Conservation (phyloP, 2,329 filamentous ascomycete species). For the Colletotrichum gigasporum region DNA sequence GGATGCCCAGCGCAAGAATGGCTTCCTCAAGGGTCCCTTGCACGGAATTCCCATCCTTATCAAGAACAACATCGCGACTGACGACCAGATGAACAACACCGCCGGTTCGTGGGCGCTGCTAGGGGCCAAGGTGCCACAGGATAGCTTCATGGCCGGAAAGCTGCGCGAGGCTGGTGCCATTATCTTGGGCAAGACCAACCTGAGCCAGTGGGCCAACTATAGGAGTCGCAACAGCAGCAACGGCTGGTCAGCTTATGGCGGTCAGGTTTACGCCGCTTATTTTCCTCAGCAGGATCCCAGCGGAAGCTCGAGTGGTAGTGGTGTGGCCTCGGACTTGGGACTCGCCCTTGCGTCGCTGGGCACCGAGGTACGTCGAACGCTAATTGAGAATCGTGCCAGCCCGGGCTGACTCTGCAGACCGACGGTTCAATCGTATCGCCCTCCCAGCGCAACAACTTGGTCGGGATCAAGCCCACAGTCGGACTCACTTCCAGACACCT, state of each 20-base stretch:
- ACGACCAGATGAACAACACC: conserved; percentile 68
- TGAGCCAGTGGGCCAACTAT: conserved; percentile 72
- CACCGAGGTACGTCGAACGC: conserved; percentile 66
- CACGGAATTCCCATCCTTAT: conserved; percentile 72
- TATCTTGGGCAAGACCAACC: conserved; percentile 71
- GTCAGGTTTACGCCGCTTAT: conserved; percentile 70
- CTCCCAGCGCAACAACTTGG: conserved; percentile 62
- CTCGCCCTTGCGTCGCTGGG: conserved; percentile 68
- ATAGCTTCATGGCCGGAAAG: conserved; percentile 66
- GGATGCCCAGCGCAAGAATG: conserved; percentile 41
- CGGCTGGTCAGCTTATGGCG: conserved; percentile 72
- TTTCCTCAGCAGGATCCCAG: conserved; percentile 68
- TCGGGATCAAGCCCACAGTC: conserved; percentile 74
- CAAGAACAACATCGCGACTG: conserved; percentile 73
- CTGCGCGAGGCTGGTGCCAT: conserved; percentile 68
- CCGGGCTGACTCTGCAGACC: conserved; percentile 50
- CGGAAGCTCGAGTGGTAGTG: conserved; percentile 70
- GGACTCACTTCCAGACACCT: conserved; percentile 69
- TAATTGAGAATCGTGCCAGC: conserved; percentile 50
- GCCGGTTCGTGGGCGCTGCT: conserved; percentile 67
- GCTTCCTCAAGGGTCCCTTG: conserved; percentile 51
- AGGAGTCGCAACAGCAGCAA: conserved; percentile 65
- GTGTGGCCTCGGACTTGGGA: conserved; percentile 66
- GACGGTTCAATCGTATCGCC: conserved; percentile 70
- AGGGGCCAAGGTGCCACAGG: conserved; percentile 62